Conservation (phyloP, 1,139 yeast genomes). For the Saccharomyces hybrid region DNA sequence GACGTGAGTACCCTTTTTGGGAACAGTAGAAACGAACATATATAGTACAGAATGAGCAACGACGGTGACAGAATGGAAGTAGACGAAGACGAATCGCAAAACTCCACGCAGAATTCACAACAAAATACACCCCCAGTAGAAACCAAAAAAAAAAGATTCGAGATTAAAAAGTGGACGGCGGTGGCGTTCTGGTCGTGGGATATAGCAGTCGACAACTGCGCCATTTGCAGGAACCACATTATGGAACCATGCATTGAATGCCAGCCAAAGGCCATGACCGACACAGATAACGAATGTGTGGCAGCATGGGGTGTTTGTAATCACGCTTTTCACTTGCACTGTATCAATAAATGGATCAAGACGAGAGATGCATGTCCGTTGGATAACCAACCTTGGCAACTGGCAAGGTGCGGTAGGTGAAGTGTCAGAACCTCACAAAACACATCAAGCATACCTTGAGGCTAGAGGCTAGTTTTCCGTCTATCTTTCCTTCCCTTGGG, state of each 20-base stretch:
- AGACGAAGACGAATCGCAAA: constrained; percentile 12
- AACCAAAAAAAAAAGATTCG: constrained; percentile 43
- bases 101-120: background rate
- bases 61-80: constrained; percentile 22
- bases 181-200: constrained; percentile 99
- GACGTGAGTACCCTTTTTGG: no score
- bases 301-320: constrained; percentile 98
- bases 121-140: background rate
- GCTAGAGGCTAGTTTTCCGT: background rate
- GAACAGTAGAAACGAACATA: no score
- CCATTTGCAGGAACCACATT: constrained; percentile 94
- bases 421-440: background rate
- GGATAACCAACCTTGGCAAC: constrained; percentile 91
- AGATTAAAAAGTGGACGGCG: constrained; percentile 92
- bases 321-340: constrained; percentile 53
- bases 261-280: constrained; percentile 71
- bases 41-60: constrained; percentile 3
- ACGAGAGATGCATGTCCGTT: constrained; percentile 97
- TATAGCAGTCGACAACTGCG: constrained; percentile 92
- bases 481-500: no score
- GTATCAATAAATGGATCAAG: constrained; percentile 92
- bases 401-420: constrained; percentile 66
- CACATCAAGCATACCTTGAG: background rate
- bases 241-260: constrained; percentile 99
- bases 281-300: constrained; percentile 71